Base-by-base conservation (phyloP, 176 grass and related monocot species). In the Hordeum marinum region DNA sequence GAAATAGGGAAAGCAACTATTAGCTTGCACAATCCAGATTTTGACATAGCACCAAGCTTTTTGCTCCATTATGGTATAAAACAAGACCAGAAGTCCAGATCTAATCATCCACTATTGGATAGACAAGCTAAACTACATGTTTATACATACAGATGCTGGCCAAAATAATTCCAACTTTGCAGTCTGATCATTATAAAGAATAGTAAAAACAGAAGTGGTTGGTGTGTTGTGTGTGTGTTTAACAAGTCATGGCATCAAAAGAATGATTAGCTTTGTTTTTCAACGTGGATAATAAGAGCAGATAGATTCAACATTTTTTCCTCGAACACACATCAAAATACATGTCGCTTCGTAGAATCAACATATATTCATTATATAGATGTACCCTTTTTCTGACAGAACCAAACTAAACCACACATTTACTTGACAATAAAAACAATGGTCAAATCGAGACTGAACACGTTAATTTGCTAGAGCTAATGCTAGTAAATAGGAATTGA, bases 61-160 rank as follows among this genome's bases (percentile, higher is more conserved):
- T 48, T 45, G 11, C 61, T 85, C 0, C 7, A 31, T 26, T 23
- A 59, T 68, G 45, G 24, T 69, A 13, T 52, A 62, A 76, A 52
- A 82, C 5, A 87, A 87, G 24, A 82, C 34, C 20, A 82, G 12
- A 83, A 78, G 36, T 54, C 66, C 54, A 79, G 57, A 65, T 88
- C 32, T 37, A 83, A 71, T 69, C 29, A 69, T 29, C 45, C 36
- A 4, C 3, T 63, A 29, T 62, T 3, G 11, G 63, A 34, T 12
- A 80, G 41, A 80, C 13, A 86, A 64, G 60, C 43, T 72, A 81
- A 81, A 32, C 34, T 50, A 40, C 18, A 64, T 79, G 36, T 75
- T 69, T 78, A 63, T 3, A 79, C 15, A 35, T 12, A 13, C 7
- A 8, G 2, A 77, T 37, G 40, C 12, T 41, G 46, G n/a, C 72